Evolutionary conservation across 495 filamentous ascomycete species (phyloP).

Genomic region (Aspergillus baeticus): DNA sequence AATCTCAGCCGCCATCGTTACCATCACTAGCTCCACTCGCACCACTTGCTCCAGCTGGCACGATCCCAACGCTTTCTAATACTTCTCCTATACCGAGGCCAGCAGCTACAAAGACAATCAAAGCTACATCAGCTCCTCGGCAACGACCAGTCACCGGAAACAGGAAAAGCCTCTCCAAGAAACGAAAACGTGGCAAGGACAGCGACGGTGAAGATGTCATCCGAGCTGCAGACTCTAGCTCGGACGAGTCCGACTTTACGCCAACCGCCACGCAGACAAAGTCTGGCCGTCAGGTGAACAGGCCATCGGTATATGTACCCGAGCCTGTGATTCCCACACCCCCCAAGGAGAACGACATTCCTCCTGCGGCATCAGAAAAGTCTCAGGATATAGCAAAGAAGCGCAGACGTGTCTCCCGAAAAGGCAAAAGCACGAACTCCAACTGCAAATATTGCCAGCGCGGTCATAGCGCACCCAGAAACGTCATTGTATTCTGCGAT

Average conservation of each 20-base stretch:
- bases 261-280: constrained; percentile 68
- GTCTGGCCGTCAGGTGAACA: constrained; percentile 78
- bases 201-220: constrained; percentile 41
- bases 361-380: constrained; percentile 44
- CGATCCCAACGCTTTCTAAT: neutral
- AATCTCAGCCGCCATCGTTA: neutral
- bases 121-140: constrained; percentile 9
- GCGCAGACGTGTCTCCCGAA: constrained; percentile 43
- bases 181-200: constrained; percentile 49
- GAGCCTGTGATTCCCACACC: constrained; percentile 35
- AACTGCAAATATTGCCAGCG: constrained; percentile 78
- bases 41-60: neutral
- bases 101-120: constrained; percentile 11
- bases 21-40: neutral
- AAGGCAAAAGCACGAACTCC: constrained; percentile 41
- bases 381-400: constrained; percentile 27
- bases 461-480: constrained; percentile 69
- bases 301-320: constrained; percentile 69
- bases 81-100: neutral
- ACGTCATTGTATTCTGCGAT: constrained; percentile 95
- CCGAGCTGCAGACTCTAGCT: constrained; percentile 44
- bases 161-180: constrained; percentile 29
- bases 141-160: constrained; percentile 14
- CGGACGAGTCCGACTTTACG: constrained; percentile 50
- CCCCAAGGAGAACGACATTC: constrained; percentile 24